phyloP scores from a whole-genome alignment of 2,329 filamentous ascomycete genomes.

The Colletotrichum camelliae region DNA sequence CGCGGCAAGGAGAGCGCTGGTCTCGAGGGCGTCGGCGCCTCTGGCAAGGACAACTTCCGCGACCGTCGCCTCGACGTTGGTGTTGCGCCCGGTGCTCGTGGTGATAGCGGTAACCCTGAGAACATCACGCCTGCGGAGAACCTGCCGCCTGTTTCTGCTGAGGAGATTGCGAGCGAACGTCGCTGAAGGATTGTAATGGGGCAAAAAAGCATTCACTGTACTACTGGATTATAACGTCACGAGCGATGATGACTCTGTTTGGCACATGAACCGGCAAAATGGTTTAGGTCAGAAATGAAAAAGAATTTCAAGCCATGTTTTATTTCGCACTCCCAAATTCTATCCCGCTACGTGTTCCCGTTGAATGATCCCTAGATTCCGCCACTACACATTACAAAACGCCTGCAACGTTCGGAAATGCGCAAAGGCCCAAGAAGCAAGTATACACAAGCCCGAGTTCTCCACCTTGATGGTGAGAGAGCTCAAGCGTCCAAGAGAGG shows the following conservation, averaged over 20 bases:
- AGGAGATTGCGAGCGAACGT: slow-evolving; percentile 28
- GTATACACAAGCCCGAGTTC: not conserved
- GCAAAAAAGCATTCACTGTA: not conserved
- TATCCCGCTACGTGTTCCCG: not conserved
- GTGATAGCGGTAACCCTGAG: slow-evolving; percentile 10
- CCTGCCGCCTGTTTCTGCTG: slow-evolving; percentile 26
- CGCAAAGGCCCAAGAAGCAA: not conserved
- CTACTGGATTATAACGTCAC: not conserved
- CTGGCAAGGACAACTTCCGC: slow-evolving; percentile 30
- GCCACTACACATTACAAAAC: not conserved
- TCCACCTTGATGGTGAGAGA: not conserved
- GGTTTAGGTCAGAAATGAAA: not conserved
- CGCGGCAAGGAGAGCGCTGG: slow-evolving; percentile 43
- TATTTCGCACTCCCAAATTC: not conserved
- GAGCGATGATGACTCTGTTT: not conserved
- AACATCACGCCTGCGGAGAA: slow-evolving; percentile 31
- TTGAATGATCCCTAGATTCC: not conserved
- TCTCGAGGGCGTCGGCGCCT: slow-evolving; percentile 43
- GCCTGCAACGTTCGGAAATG: not conserved
- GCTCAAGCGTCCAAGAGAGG: not conserved
- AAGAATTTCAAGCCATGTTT: not conserved
- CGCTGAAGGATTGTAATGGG: not conserved
- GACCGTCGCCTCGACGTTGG: slow-evolving; percentile 35
- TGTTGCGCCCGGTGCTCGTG: slow-evolving; percentile 25
- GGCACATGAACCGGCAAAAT: not conserved